phyloP scores from a whole-genome alignment of 805 yeast genomes.

The Saccharomycopsis malanga region DNA sequence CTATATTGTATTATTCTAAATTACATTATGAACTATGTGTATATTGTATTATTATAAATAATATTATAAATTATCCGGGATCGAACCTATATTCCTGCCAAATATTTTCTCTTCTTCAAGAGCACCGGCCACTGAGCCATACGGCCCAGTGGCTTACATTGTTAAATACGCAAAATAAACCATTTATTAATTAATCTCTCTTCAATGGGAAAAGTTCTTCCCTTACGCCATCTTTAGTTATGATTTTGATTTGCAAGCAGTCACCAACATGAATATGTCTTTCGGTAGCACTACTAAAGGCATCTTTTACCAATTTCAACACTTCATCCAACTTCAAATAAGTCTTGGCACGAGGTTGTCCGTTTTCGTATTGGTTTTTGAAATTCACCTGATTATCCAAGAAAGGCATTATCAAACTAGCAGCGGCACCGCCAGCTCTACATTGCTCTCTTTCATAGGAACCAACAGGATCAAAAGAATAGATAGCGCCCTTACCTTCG shows the following conservation, averaged over 20 bases:
- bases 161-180: too few relatives aligned
- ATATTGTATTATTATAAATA: too few relatives aligned
- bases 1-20: too few relatives aligned
- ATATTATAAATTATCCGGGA: too few relatives aligned
- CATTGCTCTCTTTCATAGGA: constrained; percentile 96
- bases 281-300: constrained; percentile 94
- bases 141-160: too few relatives aligned
- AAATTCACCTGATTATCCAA: constrained; percentile 95
- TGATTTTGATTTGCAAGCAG: constrained; percentile 82
- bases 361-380: constrained; percentile 83
- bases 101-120: too few relatives aligned
- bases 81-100: too few relatives aligned
- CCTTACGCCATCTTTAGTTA: constrained; percentile 88
- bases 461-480: constrained; percentile 96
- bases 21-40: too few relatives aligned
- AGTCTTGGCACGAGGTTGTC: constrained; percentile 52
- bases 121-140: too few relatives aligned
- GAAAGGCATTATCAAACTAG: constrained; percentile 93
- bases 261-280: constrained; percentile 99
- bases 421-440: constrained; percentile 97
- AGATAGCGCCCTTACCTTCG: constrained; percentile 86
- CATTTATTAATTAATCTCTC: constrained; percentile 61
- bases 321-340: constrained; percentile 79
- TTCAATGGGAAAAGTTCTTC: constrained; percentile 79
- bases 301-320: constrained; percentile 80